A percentile compares a stretch with the other conserved stretches of the same genome.
phyloP scores from a whole-genome alignment of 2,329 filamentous ascomycete genomes.

The Penicillium digitatum region DNA sequence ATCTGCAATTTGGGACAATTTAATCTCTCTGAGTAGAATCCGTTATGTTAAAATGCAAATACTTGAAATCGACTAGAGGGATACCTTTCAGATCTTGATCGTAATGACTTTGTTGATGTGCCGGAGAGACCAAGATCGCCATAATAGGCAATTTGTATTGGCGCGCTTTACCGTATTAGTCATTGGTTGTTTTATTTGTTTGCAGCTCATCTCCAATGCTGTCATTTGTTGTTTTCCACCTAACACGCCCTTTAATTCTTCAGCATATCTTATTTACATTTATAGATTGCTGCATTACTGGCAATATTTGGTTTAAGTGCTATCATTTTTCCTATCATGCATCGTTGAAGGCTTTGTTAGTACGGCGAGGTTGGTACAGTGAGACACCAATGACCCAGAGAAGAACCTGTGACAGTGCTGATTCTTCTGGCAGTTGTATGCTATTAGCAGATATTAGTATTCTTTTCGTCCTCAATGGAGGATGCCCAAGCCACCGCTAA shows the following conservation, averaged over 20 bases:
- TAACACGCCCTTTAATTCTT: conserved; percentile 8
- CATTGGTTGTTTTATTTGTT: conserved; percentile 29
- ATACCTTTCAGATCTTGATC: neutral
- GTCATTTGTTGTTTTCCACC: conserved; percentile 1
- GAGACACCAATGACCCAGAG: neutral
- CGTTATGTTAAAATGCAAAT: neutral
- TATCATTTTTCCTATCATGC: conserved; percentile 14
- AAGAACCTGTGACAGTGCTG: conserved; percentile 3
- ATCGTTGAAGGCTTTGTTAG: conserved; percentile 7
- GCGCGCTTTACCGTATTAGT: conserved; percentile 22
- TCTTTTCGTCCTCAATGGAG: conserved; percentile 28
- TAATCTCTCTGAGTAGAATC: conserved; percentile 8
- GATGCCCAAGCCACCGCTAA: conserved; percentile 39
- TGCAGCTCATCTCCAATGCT: neutral
- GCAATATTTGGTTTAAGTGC: conserved; percentile 6
- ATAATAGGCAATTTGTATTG: conserved; percentile 3
- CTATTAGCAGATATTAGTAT: conserved; percentile 7
- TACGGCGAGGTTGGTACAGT: conserved; percentile 7
- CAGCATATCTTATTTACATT: conserved; percentile 5
- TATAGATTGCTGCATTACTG: conserved; percentile 1
- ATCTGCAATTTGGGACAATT: conserved; percentile 18
- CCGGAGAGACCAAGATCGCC: neutral
- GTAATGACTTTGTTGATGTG: neutral
- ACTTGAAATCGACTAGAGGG: neutral
- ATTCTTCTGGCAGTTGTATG: conserved; percentile 4